Evolutionary conservation across 208 protist species (phyloP), one percentile per base, ranked within the genome.

Genomic region (Lotmaria passim): DNA sequence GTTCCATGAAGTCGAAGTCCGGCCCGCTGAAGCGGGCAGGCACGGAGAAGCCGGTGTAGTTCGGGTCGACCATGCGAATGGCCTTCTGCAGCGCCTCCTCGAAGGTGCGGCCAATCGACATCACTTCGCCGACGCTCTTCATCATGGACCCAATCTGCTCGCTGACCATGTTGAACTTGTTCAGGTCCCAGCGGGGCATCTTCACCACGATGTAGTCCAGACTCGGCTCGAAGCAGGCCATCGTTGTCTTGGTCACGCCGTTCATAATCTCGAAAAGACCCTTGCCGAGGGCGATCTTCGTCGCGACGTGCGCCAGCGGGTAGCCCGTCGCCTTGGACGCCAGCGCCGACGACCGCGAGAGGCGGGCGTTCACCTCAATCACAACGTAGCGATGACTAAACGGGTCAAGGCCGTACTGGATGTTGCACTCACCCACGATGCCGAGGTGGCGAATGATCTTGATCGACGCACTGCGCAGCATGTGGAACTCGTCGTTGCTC

Each of bases 381-480:
- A 99, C 98, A 69, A 93, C 97, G 91, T 99, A 99, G 57, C 97
- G 87, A 53, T 98, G 91, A 14, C 93, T 98, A 69, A 93, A 62
- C 21, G 98, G 98, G 76, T 99, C 89, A 21, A 99, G 84, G 24
- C 98, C 98, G 80, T 98, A 99, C 85, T 99, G 98, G 63, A 99
- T 99, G 87, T 99, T 99, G 87, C 98, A 99, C 93, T 99, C 98
- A 53, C 98, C 98, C 8, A 99, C 93, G 59, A 99, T 97, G 95
- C 92, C 92, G 31, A 96, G 82, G 83, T 99, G 97, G 65, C 98
- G 90, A 41, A 99, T 98, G 43, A 98, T 96, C 74, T 97, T 97
- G 62, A 97, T 91, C 38, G 94, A 97, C 15, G 84, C 91, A 59
- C 85, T 93, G 69, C 98, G 96, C 15, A 99, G 86, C 96, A 99